Percentiles rank a stretch among this genome's conserved stretches.
Conservation (phyloP, 257 asterid genomes). For the Apocynum venetum region DNA sequence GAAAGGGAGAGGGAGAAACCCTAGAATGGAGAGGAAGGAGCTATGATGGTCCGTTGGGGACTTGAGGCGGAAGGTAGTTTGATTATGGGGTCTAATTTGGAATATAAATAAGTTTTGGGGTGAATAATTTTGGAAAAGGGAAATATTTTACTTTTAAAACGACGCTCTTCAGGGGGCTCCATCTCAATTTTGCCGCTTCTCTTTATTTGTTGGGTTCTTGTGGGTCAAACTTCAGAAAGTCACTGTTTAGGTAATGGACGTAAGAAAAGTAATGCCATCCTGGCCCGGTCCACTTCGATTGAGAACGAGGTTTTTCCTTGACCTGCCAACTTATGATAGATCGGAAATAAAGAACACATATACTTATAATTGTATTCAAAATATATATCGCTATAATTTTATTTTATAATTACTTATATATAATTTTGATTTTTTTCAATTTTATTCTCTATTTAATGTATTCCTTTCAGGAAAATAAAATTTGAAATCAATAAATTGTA, state of each 20-base stretch:
- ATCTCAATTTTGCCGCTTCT: not conserved
- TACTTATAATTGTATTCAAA: no score
- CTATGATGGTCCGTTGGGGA: not conserved
- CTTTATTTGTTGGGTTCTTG: not conserved
- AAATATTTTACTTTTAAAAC: not conserved
- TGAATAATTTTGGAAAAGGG: not conserved
- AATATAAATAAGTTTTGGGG: slow-evolving; percentile 1
- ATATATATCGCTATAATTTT: no score
- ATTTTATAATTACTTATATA: no score
- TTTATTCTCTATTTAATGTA: no score
- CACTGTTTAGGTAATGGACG: not conserved
- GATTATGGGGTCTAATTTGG: not conserved
- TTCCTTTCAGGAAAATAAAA: no score
- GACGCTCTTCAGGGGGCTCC: not conserved
- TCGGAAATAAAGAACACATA: no score
- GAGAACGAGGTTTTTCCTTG: no score
- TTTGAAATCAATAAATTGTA: no score
- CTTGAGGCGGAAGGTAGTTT: not conserved
- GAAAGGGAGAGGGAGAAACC: slow-evolving; percentile 33
- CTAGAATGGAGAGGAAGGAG: slow-evolving; percentile 24
- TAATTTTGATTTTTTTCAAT: no score
- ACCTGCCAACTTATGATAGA: no score
- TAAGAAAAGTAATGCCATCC: no score
- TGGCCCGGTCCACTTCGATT: not conserved
- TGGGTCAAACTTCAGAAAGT: not conserved